Evolutionary conservation across 768 basidiomycete species (phyloP).

Genomic region (Harrya chromipes): DNA sequence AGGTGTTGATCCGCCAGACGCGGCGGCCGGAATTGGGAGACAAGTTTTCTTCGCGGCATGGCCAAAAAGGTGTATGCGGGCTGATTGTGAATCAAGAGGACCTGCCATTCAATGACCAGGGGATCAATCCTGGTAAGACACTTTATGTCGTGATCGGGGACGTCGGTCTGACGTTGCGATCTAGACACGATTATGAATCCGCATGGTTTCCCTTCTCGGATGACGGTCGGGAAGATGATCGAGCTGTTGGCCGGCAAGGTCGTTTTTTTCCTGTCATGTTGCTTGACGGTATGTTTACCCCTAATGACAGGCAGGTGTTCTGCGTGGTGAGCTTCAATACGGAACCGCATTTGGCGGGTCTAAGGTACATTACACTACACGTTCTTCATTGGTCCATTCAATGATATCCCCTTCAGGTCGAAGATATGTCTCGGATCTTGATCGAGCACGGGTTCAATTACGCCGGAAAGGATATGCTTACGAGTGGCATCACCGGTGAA

Average conservation of each 20-base stretch:
- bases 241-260: slow-evolving; percentile 96
- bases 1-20: slow-evolving; percentile 96
- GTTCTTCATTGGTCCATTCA: slow-evolving; percentile 6
- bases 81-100: slow-evolving; percentile 98
- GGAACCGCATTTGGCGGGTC: slow-evolving; percentile 98
- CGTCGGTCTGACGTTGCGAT: slow-evolving; percentile 12
- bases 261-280: background rate
- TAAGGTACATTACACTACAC: slow-evolving; percentile 52
- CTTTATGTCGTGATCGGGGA: background rate
- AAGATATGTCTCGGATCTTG: slow-evolving; percentile 96
- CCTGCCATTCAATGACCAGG: slow-evolving; percentile 99
- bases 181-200: slow-evolving; percentile 99
- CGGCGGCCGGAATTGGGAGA: slow-evolving; percentile 95
- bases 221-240: slow-evolving; percentile 99
- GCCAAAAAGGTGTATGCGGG: slow-evolving; percentile 98
- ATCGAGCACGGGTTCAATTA: slow-evolving; percentile 96
- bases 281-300: slow-evolving; percentile 3
- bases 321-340: slow-evolving; percentile 86
- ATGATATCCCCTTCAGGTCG: slow-evolving; percentile 53
- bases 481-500: slow-evolving; percentile 97
- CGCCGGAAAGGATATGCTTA: slow-evolving; percentile 98
- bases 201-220: slow-evolving; percentile 98
- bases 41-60: slow-evolving; percentile 97
- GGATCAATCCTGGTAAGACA: slow-evolving; percentile 78
- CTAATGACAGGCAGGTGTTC: slow-evolving; percentile 72